phyloP scores from a whole-genome alignment of 148 eudicot species.

The Linanthus parryae region DNA sequence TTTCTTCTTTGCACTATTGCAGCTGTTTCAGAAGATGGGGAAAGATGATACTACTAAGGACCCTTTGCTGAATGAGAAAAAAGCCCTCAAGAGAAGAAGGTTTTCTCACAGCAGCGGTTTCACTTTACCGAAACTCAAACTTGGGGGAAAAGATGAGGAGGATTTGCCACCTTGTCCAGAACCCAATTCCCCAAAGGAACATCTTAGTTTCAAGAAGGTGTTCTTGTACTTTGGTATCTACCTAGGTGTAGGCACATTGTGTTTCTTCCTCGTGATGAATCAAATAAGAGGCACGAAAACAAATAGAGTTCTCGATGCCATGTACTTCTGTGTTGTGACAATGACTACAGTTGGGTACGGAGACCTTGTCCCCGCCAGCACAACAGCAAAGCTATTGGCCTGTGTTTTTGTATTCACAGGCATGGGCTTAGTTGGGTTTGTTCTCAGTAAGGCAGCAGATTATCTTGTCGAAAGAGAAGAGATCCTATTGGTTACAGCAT shows the following conservation, averaged over 20 bases:
- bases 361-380: slow-evolving; percentile 69
- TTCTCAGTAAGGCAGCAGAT: slow-evolving; percentile 66
- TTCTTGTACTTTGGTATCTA: slow-evolving; percentile 29
- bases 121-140: slow-evolving; percentile 7
- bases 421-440: slow-evolving; percentile 56
- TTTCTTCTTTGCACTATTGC: too few species aligned
- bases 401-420: slow-evolving; percentile 59
- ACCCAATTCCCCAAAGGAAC: slow-evolving; percentile 7
- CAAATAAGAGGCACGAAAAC: slow-evolving; percentile 60
- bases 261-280: slow-evolving; percentile 43
- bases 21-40: slow-evolving; percentile 22
- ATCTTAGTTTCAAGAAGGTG: slow-evolving; percentile 23
- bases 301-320: slow-evolving; percentile 49
- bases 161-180: slow-evolving; percentile 17
- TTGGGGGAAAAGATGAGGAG: background rate
- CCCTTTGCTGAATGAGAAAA: slow-evolving; percentile 40
- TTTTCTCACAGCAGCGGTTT: slow-evolving; percentile 12
- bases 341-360: slow-evolving; percentile 94
- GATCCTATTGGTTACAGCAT: slow-evolving; percentile 40
- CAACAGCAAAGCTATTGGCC: slow-evolving; percentile 45
- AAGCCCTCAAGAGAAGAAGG: slow-evolving; percentile 24
- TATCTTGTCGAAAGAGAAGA: slow-evolving; percentile 57
- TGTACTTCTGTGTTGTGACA: slow-evolving; percentile 70
- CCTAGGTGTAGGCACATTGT: slow-evolving; percentile 36
- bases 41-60: slow-evolving; percentile 21